phyloP scores from a whole-genome alignment of 352 stramenopile genomes.

The Aphanomyces stellatus region DNA sequence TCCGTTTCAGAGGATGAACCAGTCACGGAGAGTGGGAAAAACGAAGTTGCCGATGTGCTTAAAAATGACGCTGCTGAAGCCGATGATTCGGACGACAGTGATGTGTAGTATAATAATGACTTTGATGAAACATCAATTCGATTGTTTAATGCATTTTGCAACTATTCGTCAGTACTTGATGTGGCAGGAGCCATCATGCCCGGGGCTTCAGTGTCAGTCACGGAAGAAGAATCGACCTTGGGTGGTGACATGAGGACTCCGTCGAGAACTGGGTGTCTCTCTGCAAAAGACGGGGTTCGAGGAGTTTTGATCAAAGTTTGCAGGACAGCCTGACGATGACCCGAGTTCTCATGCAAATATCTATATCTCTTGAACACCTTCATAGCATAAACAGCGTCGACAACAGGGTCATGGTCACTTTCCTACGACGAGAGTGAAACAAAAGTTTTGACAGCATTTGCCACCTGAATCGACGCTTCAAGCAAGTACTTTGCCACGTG shows the following conservation, averaged over 20 bases:
- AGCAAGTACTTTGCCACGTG: conserved; percentile 80
- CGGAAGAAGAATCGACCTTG: background rate
- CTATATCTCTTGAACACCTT: conserved; percentile 83
- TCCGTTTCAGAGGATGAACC: background rate
- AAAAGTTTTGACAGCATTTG: background rate
- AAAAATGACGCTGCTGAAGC: conserved; percentile 24
- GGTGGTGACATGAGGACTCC: conserved; percentile 70
- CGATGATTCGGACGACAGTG: conserved; percentile 48
- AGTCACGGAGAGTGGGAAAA: background rate
- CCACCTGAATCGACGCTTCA: conserved; percentile 65
- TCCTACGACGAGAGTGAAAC: conserved; percentile 26
- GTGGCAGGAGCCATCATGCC: background rate
- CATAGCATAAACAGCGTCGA: conserved; percentile 83
- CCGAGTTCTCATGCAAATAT: conserved; percentile 66
- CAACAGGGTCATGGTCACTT: conserved; percentile 74
- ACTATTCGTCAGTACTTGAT: background rate
- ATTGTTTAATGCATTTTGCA: background rate
- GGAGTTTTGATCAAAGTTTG: conserved; percentile 76
- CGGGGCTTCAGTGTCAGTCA: too few relatives aligned
- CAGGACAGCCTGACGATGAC: conserved; percentile 65
- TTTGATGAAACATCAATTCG: too few relatives aligned
- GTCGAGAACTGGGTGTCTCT: conserved; percentile 74
- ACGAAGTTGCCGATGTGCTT: background rate
- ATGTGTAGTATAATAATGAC: conserved; percentile 39
- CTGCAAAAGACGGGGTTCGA: conserved; percentile 73